phyloP scores from a whole-genome alignment of 805 yeast species.

The Torulaspora delbrueckii region DNA sequence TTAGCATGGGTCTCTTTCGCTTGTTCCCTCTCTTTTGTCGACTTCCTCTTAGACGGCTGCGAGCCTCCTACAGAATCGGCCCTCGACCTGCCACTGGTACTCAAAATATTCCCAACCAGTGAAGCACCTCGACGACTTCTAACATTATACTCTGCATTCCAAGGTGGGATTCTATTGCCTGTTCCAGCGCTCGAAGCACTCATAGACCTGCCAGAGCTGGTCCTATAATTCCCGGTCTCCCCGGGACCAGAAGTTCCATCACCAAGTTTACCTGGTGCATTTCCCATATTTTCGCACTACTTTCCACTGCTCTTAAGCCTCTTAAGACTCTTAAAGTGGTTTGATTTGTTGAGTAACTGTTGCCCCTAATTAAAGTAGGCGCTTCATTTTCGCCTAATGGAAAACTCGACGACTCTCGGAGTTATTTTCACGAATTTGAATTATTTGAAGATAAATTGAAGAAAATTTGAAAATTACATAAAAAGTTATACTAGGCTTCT shows the following conservation, averaged over 20 bases:
- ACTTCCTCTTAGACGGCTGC: conserved; percentile 33
- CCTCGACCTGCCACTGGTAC: conserved; percentile 23
- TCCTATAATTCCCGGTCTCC: conserved; percentile 9
- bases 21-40: conserved; percentile 52
- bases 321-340: not conserved
- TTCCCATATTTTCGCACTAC: conserved; percentile 38
- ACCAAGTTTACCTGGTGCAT: conserved; percentile 44
- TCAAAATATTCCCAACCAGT: conserved; percentile 24
- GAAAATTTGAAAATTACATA: not conserved
- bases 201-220: conserved; percentile 3
- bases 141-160: conserved; percentile 5
- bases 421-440: not conserved
- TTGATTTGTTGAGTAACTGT: not conserved
- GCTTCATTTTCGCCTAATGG: not conserved
- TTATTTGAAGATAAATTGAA: no score
- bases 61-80: conserved; percentile 19
- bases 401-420: not conserved
- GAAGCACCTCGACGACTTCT: conserved; percentile 28
- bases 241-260: conserved; percentile 18
- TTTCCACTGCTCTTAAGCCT: not conserved
- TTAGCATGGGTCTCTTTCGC: conserved; percentile 50
- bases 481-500: conserved; percentile 11
- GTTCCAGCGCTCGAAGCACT: conserved; percentile 7
- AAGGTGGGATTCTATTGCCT: conserved; percentile 4
- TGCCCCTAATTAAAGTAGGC: not conserved